Percentiles rank a stretch among this genome's conserved stretches.
phyloP scores from a whole-genome alignment of 768 basidiomycete species.

The Mycena indigotica region DNA sequence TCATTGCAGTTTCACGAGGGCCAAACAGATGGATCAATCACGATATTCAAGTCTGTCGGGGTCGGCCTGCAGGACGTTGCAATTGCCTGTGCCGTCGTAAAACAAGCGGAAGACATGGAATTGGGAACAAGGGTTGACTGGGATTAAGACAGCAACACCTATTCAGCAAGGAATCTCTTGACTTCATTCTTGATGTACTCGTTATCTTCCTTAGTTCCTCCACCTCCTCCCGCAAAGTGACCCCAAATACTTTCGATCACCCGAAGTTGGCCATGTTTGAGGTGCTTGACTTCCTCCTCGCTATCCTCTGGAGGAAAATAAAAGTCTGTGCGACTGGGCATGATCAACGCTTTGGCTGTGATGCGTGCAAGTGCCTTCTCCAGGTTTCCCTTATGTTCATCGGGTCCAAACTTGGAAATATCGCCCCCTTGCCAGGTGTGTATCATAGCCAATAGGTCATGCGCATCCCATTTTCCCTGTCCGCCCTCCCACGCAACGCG shows the following conservation, averaged over 20 bases:
- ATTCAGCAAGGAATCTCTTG: constrained; percentile 2
- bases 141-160: constrained; percentile 6
- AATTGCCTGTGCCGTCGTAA: constrained; percentile 70
- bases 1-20: not conserved
- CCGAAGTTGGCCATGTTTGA: constrained; percentile 15
- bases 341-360: constrained; percentile 13
- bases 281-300: constrained; percentile 17
- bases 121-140: constrained; percentile 50
- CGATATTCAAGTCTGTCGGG: constrained; percentile 88
- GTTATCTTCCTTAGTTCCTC: constrained; percentile 16
- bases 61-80: constrained; percentile 87
- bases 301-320: constrained; percentile 22
- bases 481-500: constrained; percentile 13
- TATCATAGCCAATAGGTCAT: constrained; percentile 16
- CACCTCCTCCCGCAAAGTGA: constrained; percentile 20
- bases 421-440: constrained; percentile 21
- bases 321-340: constrained; percentile 22
- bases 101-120: constrained; percentile 55
- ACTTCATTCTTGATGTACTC: constrained; percentile 16
- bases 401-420: constrained; percentile 13
- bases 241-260: constrained; percentile 23
- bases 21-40: constrained; percentile 50
- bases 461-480: constrained; percentile 15
- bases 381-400: constrained; percentile 17
- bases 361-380: constrained; percentile 17